Evolutionary conservation across 2,329 filamentous ascomycete species (phyloP).

Genomic region (Ilyonectria destructans): DNA sequence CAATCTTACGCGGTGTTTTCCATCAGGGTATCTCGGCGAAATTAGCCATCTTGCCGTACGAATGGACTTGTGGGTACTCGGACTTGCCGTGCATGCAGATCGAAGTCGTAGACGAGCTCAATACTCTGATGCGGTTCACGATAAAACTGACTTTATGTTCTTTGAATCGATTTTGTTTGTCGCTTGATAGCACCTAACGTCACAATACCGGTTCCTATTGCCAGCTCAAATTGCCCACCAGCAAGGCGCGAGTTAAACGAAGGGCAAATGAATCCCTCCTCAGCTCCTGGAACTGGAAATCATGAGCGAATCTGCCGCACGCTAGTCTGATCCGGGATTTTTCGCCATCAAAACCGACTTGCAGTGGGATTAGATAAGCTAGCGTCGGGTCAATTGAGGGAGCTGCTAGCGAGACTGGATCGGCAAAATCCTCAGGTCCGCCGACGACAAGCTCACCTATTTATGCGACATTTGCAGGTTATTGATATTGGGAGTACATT

Average conservation of each 20-base stretch:
- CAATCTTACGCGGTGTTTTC: too few relatives aligned
- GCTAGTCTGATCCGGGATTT: background rate
- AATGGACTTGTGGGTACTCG: too few relatives aligned
- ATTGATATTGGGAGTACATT: background rate
- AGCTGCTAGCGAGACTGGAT: conserved; percentile 22
- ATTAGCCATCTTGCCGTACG: too few relatives aligned
- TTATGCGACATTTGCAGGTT: conserved; percentile 10
- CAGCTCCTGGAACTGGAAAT: background rate
- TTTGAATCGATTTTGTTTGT: too few relatives aligned
- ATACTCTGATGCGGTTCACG: too few relatives aligned
- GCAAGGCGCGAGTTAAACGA: background rate
- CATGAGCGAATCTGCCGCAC: conserved; percentile 2
- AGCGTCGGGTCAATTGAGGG: conserved; percentile 8
- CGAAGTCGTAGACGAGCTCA: too few relatives aligned
- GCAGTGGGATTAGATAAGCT: background rate
- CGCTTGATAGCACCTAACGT: too few relatives aligned
- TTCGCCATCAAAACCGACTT: background rate
- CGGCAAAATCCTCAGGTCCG: background rate
- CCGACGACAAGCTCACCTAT: background rate
- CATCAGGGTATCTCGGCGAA: too few relatives aligned
- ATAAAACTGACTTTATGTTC: too few relatives aligned
- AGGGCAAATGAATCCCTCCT: background rate
- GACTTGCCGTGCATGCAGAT: too few relatives aligned
- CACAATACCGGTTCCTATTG: background rate
- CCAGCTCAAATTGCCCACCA: background rate